Evolutionary conservation across 768 basidiomycete genomes (phyloP).

Genomic region (Tubosaeta brunneosetosa): DNA sequence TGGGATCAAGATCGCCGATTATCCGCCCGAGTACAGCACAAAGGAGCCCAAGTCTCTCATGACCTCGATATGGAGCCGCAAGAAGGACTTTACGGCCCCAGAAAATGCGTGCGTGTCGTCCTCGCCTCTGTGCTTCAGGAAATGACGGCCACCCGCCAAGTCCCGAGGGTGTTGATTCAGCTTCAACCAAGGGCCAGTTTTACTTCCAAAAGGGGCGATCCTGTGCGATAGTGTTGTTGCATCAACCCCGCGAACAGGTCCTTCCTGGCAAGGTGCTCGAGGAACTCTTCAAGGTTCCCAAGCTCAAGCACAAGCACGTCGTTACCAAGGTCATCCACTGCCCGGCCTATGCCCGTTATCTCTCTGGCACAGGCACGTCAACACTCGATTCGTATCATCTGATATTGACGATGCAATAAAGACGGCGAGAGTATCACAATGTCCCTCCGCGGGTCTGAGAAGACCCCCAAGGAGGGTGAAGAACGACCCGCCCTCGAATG

Average conservation of each 20-base stretch:
- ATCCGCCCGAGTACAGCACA: slow-evolving; percentile 9
- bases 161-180: slow-evolving; percentile 16
- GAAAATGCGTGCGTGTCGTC: slow-evolving; percentile 7
- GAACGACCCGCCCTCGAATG: background rate
- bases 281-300: slow-evolving; percentile 15
- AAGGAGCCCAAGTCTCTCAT: slow-evolving; percentile 1
- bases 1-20: slow-evolving; percentile 17
- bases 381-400: no score
- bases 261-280: slow-evolving; percentile 15
- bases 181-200: slow-evolving; percentile 26
- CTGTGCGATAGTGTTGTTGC: slow-evolving; percentile 25
- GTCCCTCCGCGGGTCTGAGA: slow-evolving; percentile 4
- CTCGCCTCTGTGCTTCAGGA: background rate
- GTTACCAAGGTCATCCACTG: slow-evolving; percentile 23
- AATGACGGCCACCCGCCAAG: background rate
- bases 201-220: slow-evolving; percentile 17
- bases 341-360: slow-evolving; percentile 22
- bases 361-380: slow-evolving; percentile 9
- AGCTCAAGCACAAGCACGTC: slow-evolving; percentile 20
- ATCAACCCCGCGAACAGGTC: slow-evolving; percentile 10
- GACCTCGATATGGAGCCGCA: slow-evolving; percentile 5
- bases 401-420: background rate
- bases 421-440: slow-evolving; percentile 10
- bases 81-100: slow-evolving; percentile 11
- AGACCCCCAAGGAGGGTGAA: background rate